Conservation (phyloP, 495 filamentous ascomycete genomes). For the Aspergillus funiculosus region DNA sequence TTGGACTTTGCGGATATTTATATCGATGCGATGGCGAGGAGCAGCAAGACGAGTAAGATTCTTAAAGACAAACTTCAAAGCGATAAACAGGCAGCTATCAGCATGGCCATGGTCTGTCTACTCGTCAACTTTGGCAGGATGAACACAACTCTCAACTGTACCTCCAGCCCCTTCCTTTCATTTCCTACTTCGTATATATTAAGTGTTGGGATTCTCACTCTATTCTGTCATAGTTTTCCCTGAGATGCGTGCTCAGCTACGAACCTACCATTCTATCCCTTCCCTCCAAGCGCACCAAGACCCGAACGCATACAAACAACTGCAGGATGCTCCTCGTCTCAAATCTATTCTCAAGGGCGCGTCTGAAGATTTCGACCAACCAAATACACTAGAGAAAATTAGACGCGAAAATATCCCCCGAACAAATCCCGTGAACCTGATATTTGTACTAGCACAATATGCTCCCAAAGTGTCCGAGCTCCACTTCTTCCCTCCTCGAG, state of each 20-base stretch:
- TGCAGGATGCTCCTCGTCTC: slow-evolving; percentile 91
- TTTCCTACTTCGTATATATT: background rate
- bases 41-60: slow-evolving; percentile 98
- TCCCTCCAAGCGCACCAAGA: slow-evolving; percentile 93
- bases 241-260: slow-evolving; percentile 96
- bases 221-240: slow-evolving; percentile 73
- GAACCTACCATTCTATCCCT: slow-evolving; percentile 97
- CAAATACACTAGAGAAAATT: slow-evolving; percentile 77
- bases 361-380: slow-evolving; percentile 87
- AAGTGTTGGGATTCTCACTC: slow-evolving; percentile 11
- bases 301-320: slow-evolving; percentile 92
- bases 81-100: slow-evolving; percentile 84
- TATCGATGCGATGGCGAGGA: slow-evolving; percentile 96
- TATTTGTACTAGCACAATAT: slow-evolving; percentile 89
- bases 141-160: slow-evolving; percentile 99
- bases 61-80: slow-evolving; percentile 93
- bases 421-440: slow-evolving; percentile 94
- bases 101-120: slow-evolving; percentile 99
- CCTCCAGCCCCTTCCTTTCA: slow-evolving; percentile 28
- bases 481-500: slow-evolving; percentile 77
- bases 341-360: slow-evolving; percentile 98
- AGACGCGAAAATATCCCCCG: slow-evolving; percentile 62
- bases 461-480: slow-evolving; percentile 87
- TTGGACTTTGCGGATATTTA: slow-evolving; percentile 94
- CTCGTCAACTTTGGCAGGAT: slow-evolving; percentile 96